Conservation (phyloP, 2,329 filamentous ascomycete genomes). For the Ceratocystis cacaofunesta region DNA sequence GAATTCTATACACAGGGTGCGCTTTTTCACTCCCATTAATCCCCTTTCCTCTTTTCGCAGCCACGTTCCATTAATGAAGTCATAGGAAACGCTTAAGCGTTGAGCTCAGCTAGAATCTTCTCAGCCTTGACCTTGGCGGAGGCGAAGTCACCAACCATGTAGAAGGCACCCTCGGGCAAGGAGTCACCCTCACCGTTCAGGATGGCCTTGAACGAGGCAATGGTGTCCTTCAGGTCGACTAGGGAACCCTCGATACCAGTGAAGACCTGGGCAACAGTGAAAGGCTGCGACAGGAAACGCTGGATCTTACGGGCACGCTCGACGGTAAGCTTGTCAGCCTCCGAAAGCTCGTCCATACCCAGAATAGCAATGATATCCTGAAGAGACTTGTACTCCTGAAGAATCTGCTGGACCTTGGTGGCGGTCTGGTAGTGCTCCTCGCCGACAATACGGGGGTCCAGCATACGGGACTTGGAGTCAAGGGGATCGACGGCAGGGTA, state of each 20-base stretch:
- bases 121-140: conserved; percentile 92
- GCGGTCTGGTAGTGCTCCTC: conserved; percentile 95
- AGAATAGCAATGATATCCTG: conserved; percentile 99
- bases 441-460: conserved; percentile 96
- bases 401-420: conserved; percentile 93
- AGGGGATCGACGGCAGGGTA: conserved; percentile 99
- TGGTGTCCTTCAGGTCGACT: conserved; percentile 98
- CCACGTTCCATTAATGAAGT: conserved; percentile 2
- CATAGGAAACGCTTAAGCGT: conserved; percentile 26
- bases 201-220: conserved; percentile 93
- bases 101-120: conserved; percentile 95
- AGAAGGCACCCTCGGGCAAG: conserved; percentile 85
- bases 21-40: conserved; percentile 15
- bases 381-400: conserved; percentile 99
- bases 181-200: conserved; percentile 88
- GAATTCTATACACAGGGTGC: conserved; percentile 15
- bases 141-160: conserved; percentile 96
- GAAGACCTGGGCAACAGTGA: conserved; percentile 76
- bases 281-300: conserved; percentile 98
- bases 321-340: conserved; percentile 98
- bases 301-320: conserved; percentile 99
- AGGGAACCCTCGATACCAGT: conserved; percentile 90
- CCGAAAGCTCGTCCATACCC: conserved; percentile 99
- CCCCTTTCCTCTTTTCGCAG: conserved; percentile 15
- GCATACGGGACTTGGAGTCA: conserved; percentile 98